These are phyloP conservation scores for Claviceps fusiformis DNA, from an alignment of 2,329 filamentous ascomycete species.

Conservation along the genomic window DNA sequence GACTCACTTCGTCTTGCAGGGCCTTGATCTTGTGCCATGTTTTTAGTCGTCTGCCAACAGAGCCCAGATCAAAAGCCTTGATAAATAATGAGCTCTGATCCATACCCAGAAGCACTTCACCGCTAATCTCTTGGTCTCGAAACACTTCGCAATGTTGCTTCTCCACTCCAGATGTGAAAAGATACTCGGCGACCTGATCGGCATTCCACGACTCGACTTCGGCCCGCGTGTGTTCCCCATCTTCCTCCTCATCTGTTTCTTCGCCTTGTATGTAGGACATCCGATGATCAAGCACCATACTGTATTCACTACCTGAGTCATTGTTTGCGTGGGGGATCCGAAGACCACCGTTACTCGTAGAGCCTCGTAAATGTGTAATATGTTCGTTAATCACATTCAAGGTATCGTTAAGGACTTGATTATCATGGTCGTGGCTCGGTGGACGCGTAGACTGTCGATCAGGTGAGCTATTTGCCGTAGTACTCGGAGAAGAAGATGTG, in stretches of 20 bases:
- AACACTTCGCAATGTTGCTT: conserved; percentile 88
- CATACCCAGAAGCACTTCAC: conserved; percentile 87
- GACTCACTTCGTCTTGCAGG: conserved; percentile 74
- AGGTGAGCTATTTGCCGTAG: conserved; percentile 16
- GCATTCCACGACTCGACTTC: conserved; percentile 74
- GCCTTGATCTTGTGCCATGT: conserved; percentile 95
- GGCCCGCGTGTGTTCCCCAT: conserved; percentile 54
- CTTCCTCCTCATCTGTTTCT: conserved; percentile 93
- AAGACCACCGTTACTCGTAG: conserved; percentile 36
- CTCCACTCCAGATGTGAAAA: conserved; percentile 77
- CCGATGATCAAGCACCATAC: conserved; percentile 60
- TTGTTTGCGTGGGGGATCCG: conserved; percentile 44
- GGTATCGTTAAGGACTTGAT: conserved; percentile 82
- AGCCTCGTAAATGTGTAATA: conserved; percentile 67
- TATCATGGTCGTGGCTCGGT: conserved; percentile 33
- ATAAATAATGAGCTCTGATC: conserved; percentile 90
- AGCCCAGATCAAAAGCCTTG: conserved; percentile 87
- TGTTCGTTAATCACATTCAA: conserved; percentile 94
- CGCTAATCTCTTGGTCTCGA: conserved; percentile 86
- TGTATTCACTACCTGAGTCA: conserved; percentile 85
- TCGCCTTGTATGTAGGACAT: conserved; percentile 87
- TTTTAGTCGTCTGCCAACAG: conserved; percentile 76
- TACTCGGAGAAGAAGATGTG: conserved; percentile 14
- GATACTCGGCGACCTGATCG: conserved; percentile 73
- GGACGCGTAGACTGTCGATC: conserved; percentile 22